Evolutionary conservation across 495 filamentous ascomycete species (phyloP), one percentile per base, ranked within the genome.

Genomic region (Annulohypoxylon bovei): DNA sequence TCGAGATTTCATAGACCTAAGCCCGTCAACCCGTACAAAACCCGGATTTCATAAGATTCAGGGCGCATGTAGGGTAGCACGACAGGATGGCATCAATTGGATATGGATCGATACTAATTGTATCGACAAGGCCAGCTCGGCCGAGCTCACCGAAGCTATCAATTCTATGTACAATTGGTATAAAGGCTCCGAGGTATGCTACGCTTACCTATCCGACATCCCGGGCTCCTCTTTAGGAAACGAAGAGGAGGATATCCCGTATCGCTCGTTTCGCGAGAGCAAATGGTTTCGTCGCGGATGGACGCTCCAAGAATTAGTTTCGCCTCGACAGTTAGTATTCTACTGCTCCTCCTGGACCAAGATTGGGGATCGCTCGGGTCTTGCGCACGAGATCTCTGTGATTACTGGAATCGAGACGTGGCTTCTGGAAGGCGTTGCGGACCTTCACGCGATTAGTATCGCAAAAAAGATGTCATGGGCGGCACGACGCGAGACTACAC

Each of bases 251-350:
- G n/a, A 22, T 30, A 22, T 4, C 0, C 20, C 39, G 18, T 30
- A 57, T 6, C 37, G 16, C 37, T 46, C 16, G 16, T 64, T 70
- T 25, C 54, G 62, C 4, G 1, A 14, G 11, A 74, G 76, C 60
- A 70, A 67, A 7, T 83, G 81, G 81, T 80, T 81, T 20, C 20
- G 33, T 18, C 63, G 81, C 5, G 80, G 82, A 0, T 84, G 78
- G 78, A 82, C 80, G 12, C 75, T 82, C 32, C 78, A 83, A 52
- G 54, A 83, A 65, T 74, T 82, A 3, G 58, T 84, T 6, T 76
- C 76, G 2, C 77, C 79, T 3, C 12, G 35, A 4, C 52, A 65
- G 6, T 30, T 82, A 1, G 42, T 66, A 2, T 82, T 83, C 65
- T 82, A 70, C 65, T 65, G 71, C 18, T 18, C 40, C 1, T 52